Conservation (phyloP, 1,284 basidiomycete genomes). For the Ceratobasidium sp. region DNA sequence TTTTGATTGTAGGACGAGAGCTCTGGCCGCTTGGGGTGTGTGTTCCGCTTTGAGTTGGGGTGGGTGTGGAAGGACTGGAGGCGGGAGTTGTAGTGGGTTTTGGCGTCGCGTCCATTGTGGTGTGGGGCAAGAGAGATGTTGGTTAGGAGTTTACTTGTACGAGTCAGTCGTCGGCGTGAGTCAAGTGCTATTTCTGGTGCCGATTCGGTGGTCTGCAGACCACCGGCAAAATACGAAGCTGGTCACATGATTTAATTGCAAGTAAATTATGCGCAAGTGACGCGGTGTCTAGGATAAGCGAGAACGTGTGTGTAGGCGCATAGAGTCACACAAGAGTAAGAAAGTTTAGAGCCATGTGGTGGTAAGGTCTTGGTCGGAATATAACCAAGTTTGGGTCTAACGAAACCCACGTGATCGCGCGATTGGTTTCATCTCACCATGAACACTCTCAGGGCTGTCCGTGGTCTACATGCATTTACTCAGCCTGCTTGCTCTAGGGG, state of each 20-base stretch:
- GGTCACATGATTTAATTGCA: conserved; percentile 19
- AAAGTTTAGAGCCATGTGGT: too few species aligned
- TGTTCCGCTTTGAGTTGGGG: conserved; percentile 5
- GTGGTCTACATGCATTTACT: not conserved
- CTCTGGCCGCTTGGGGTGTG: conserved; percentile 27
- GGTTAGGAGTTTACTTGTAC: not conserved
- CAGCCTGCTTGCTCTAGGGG: not conserved
- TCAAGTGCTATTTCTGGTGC: conserved; percentile 10
- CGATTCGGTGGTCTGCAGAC: not conserved
- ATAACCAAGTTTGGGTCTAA: not conserved
- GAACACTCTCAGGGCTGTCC: not conserved
- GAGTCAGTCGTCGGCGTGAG: not conserved
- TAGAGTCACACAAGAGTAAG: too few species aligned
- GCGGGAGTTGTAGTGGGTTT: not conserved
- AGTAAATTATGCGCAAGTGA: not conserved
- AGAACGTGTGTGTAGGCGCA: too few species aligned
- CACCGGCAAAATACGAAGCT: not conserved
- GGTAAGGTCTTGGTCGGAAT: too few species aligned
- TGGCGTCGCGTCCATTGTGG: conserved; percentile 11
- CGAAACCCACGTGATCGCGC: not conserved
- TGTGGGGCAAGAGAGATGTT: not conserved
- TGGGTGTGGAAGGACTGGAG: conserved; percentile 18
- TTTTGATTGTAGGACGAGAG: conserved; percentile 27
- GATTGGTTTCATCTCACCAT: not conserved
- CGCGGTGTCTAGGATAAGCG: not conserved